Evolutionary conservation across 1,284 basidiomycete species (phyloP).

Genomic region (Neonothopanus nambi): DNA sequence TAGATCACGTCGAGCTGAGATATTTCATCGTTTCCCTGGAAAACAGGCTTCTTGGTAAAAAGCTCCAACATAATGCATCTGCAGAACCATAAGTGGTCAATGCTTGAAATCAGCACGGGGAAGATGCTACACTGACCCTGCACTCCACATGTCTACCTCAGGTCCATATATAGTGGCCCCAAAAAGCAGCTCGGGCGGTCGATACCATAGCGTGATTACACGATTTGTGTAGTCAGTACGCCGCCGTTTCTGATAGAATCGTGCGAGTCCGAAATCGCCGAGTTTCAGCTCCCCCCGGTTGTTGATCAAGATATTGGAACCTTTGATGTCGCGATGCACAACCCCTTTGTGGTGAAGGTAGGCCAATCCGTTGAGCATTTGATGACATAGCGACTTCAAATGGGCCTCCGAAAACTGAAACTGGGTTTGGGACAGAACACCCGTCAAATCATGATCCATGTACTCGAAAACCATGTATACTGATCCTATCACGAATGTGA

Average conservation of each 20-base stretch:
- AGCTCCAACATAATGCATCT: conserved; percentile 99
- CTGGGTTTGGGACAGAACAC: conserved; percentile 89
- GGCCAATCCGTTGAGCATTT: conserved; percentile 91
- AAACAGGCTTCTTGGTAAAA: conserved; percentile 92
- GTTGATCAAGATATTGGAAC: conserved; percentile 96
- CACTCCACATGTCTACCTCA: conserved; percentile 99
- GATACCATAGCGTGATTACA: conserved; percentile 99
- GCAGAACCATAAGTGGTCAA: conserved; percentile 14
- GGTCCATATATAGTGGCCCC: conserved; percentile 97
- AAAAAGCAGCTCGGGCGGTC: conserved; percentile 93
- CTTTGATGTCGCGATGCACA: conserved; percentile 98
- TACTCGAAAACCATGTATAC: conserved; percentile 99
- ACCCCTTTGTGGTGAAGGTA: conserved; percentile 96
- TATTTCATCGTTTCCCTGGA: conserved; percentile 97
- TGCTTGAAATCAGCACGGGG: neutral
- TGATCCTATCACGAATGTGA: too few species aligned
- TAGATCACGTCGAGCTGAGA: conserved; percentile 95
- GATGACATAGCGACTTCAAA: conserved; percentile 91
- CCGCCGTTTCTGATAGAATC: conserved; percentile 91
- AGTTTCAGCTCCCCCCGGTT: conserved; percentile 93
- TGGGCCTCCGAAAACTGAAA: conserved; percentile 85
- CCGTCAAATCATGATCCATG: conserved; percentile 98
- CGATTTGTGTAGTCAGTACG: conserved; percentile 96
- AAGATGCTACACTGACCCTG: conserved; percentile 65
- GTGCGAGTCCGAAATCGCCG: conserved; percentile 97